Percentiles rank a stretch among this genome's conserved stretches.
phyloP scores from a whole-genome alignment of 768 basidiomycete genomes.

The Pilatotrama ljubarskyi region DNA sequence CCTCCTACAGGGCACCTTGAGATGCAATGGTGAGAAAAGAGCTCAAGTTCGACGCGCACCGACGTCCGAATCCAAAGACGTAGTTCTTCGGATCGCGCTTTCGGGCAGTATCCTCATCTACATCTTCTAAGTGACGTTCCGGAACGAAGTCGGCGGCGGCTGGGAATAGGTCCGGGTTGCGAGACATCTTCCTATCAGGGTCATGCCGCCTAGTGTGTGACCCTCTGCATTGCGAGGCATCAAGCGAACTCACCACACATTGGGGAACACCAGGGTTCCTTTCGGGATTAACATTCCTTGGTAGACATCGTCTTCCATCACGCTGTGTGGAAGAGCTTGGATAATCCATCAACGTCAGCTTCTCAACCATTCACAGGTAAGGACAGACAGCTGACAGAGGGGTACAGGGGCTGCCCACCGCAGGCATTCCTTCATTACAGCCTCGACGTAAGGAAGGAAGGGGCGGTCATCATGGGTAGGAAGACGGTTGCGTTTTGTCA shows the following conservation, averaged over 20 bases:
- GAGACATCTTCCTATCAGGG: neutral
- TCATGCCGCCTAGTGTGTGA: neutral
- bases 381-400: slow-evolving; percentile 27
- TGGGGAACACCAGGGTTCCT: slow-evolving; percentile 20
- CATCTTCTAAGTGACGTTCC: slow-evolving; percentile 43
- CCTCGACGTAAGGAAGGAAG: slow-evolving; percentile 30
- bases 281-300: slow-evolving; percentile 20
- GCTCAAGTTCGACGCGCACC: slow-evolving; percentile 8
- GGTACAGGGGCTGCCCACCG: slow-evolving; percentile 30
- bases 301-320: slow-evolving; percentile 29
- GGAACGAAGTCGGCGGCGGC: slow-evolving; percentile 49
- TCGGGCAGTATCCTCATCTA: slow-evolving; percentile 25
- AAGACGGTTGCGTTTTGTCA: slow-evolving; percentile 27
- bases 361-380: neutral
- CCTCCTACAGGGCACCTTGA: neutral
- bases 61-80: slow-evolving; percentile 46
- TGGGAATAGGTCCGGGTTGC: neutral
- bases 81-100: slow-evolving; percentile 39
- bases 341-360: too few species aligned
- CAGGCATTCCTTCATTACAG: slow-evolving; percentile 32
- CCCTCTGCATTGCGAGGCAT: neutral
- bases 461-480: slow-evolving; percentile 31
- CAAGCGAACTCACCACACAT: slow-evolving; percentile 18
- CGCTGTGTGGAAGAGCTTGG: slow-evolving; percentile 19
- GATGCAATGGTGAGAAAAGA: too few species aligned